A percentile compares a stretch with the other conserved stretches of the same genome.
Conservation (phyloP, 2,329 filamentous ascomycete genomes). For the Fonsecaea multimorphosa region DNA sequence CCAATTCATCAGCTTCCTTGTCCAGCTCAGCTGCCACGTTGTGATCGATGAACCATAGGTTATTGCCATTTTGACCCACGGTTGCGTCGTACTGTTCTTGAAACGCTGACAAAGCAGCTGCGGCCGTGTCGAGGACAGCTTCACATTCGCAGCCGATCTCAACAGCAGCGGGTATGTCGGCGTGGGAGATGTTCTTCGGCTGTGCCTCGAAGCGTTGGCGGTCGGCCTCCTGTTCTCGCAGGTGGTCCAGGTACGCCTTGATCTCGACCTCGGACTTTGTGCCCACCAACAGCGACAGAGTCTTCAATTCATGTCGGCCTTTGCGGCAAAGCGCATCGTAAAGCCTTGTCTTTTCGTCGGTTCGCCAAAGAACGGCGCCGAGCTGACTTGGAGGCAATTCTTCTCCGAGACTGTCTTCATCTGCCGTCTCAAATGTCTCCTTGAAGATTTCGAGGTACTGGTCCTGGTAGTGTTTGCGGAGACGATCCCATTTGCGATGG, state of each 20-base stretch:
- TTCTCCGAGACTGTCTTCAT: constrained; percentile 39
- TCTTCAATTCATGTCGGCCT: constrained; percentile 66
- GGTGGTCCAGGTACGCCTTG: constrained; percentile 68
- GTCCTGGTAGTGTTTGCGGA: constrained; percentile 51
- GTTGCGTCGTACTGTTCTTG: constrained; percentile 69
- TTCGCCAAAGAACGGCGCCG: constrained; percentile 73
- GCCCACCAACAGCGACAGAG: constrained; percentile 67
- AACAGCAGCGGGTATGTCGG: constrained; percentile 71
- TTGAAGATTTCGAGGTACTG: constrained; percentile 62
- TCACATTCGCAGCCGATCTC: constrained; percentile 74
- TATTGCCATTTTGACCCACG: constrained; percentile 59
- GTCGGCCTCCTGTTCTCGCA: constrained; percentile 60
- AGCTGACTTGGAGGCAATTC: constrained; percentile 57
- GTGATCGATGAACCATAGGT: constrained; percentile 66
- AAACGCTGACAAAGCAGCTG: constrained; percentile 67
- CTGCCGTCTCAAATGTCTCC: constrained; percentile 56
- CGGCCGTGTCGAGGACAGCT: constrained; percentile 69
- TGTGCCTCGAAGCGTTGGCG: constrained; percentile 47
- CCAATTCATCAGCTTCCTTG: constrained; percentile 12
- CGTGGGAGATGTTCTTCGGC: constrained; percentile 51
- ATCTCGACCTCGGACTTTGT: constrained; percentile 80
- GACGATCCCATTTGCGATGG: constrained; percentile 34
- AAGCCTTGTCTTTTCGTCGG: constrained; percentile 71
- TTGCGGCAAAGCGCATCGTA: constrained; percentile 70
- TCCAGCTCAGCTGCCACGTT: constrained; percentile 30